These are phyloP conservation scores for Rhodamnia rubescens DNA, from an alignment of 345 rosid species.

Conservation along the genomic window DNA sequence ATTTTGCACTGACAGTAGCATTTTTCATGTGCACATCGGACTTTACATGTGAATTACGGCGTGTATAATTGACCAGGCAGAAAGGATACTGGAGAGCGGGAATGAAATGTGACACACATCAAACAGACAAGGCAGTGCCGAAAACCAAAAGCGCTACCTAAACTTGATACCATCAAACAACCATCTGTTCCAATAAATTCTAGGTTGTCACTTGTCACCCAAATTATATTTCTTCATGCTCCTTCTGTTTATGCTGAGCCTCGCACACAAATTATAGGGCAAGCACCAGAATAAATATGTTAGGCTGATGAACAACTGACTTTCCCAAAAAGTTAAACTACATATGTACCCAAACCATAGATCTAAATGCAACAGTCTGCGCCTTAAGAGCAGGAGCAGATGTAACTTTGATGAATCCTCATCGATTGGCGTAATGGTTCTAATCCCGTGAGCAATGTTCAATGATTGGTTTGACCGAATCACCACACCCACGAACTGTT, in stretches of 20 bases:
- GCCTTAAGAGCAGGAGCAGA: not conserved
- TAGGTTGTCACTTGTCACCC: not conserved
- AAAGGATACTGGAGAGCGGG: not conserved
- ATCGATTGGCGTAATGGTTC: not conserved
- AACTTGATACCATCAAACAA: not conserved
- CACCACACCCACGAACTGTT: not conserved
- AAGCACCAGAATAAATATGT: not conserved
- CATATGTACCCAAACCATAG: not conserved
- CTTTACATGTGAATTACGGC: not conserved
- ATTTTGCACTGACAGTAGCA: not conserved
- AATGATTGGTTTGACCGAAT: not conserved
- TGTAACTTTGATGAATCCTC: not conserved
- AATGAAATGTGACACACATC: not conserved
- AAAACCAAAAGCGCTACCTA: not conserved
- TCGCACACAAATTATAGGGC: not conserved
- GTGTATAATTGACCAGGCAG: not conserved
- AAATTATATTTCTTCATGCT: not conserved
- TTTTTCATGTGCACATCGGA: not conserved
- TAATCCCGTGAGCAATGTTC: not conserved
- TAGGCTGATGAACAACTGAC: not conserved
- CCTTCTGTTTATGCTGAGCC: not conserved
- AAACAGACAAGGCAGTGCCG: not conserved
- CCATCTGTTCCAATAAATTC: not conserved
- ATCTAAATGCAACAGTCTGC: not conserved
- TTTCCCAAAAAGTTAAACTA: not conserved